Evolutionary conservation across 306 rosid species (phyloP).

Genomic region (Cucurbita maxima): DNA sequence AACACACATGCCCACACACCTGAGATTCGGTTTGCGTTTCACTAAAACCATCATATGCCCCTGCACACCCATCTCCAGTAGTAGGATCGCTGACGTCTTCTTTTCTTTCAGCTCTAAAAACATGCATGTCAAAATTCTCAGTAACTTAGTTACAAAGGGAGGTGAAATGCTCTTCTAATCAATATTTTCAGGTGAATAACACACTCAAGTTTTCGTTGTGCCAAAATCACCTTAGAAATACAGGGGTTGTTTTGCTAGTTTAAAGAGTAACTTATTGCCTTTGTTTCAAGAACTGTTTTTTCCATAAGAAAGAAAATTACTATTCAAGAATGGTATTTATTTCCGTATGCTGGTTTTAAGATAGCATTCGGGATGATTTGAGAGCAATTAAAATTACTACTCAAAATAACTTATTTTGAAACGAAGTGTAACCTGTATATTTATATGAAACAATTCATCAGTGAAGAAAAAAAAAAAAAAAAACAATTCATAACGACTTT

Average conservation of each 20-base stretch:
- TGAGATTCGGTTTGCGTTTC: constrained; percentile 93
- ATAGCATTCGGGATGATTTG: neutral
- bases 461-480: neutral
- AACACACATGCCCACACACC: constrained; percentile 24
- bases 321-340: neutral
- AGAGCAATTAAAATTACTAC: neutral
- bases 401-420: neutral
- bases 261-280: neutral
- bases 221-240: neutral
- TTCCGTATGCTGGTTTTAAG: neutral
- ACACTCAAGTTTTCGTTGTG: neutral
- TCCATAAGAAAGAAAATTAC: too few species aligned
- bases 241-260: neutral
- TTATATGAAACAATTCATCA: neutral
- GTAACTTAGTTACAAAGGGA: constrained; percentile 4
- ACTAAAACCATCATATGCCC: constrained; percentile 54
- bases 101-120: constrained; percentile 26
- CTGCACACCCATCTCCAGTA: constrained; percentile 26
- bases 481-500: neutral
- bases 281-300: neutral
- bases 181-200: neutral
- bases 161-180: neutral
- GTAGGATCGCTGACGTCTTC: constrained; percentile 30
- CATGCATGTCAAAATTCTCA: constrained; percentile 1
- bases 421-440: neutral